Conservation (phyloP, 139 green algal species). For the Picochlorum sp. region DNA sequence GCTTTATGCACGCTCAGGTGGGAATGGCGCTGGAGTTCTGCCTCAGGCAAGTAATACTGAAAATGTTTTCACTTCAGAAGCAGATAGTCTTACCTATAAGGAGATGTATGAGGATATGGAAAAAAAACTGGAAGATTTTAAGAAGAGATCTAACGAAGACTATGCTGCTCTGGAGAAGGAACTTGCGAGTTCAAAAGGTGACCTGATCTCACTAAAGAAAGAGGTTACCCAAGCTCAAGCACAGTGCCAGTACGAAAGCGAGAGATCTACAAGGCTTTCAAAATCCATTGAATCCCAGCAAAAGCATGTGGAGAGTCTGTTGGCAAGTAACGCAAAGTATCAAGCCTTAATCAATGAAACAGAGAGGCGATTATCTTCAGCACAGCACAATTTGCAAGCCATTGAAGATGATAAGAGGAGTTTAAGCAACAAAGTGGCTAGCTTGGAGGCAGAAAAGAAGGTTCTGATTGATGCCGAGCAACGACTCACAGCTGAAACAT, state of each 20-base stretch:
- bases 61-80: background rate
- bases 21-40: background rate
- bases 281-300: conserved; percentile 16
- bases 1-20: conserved; percentile 7
- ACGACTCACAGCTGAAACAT: conserved; percentile 14
- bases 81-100: conserved; percentile 7
- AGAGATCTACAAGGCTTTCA: conserved; percentile 17
- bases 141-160: conserved; percentile 12
- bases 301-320: conserved; percentile 22
- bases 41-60: background rate
- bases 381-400: conserved; percentile 23
- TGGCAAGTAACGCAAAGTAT: conserved; percentile 27
- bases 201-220: conserved; percentile 11
- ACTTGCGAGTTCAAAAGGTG: conserved; percentile 12
- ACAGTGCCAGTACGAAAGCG: conserved; percentile 35
- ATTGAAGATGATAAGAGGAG: conserved; percentile 15
- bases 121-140: conserved; percentile 17
- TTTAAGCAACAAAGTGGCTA: conserved; percentile 15
- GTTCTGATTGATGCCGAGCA: conserved; percentile 30
- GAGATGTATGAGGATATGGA: conserved; percentile 23
- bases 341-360: conserved; percentile 34
- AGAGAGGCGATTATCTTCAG: conserved; percentile 23
- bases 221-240: conserved; percentile 22
- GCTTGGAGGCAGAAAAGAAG: conserved; percentile 34
- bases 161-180: conserved; percentile 21